Conservation (phyloP, 2,329 filamentous ascomycete genomes). For the Rachicladosporium sp. region DNA sequence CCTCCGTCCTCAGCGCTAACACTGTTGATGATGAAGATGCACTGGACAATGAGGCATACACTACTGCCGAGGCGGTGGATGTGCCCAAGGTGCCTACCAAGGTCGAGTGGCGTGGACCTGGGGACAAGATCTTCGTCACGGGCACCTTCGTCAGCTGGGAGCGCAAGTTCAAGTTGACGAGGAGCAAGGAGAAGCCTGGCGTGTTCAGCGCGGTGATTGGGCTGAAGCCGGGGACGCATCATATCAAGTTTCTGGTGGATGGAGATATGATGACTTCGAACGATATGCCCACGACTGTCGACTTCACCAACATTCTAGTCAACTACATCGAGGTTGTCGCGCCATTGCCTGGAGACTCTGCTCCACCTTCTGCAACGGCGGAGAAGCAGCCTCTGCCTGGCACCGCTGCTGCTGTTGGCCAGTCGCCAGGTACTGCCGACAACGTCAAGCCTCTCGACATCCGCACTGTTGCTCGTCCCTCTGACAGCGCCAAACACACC, state of each 20-base stretch:
- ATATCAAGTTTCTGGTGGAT: constrained; percentile 92
- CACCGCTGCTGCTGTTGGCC: constrained; percentile 5
- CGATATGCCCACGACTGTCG: constrained; percentile 82
- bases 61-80: constrained; percentile 42
- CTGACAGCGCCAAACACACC: constrained; percentile 6
- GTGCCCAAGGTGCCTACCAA: constrained; percentile 69
- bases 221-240: constrained; percentile 85
- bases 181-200: constrained; percentile 43
- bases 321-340: constrained; percentile 82
- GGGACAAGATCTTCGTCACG: constrained; percentile 89
- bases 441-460: constrained; percentile 45
- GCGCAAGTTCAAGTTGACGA: constrained; percentile 77
- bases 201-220: constrained; percentile 62
- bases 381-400: constrained; percentile 17
- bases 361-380: background rate
- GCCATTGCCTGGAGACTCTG: constrained; percentile 9
- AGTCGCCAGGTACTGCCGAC: constrained; percentile 9
- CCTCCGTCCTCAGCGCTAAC: constrained; percentile 42
- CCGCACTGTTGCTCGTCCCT: constrained; percentile 7
- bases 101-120: constrained; percentile 68
- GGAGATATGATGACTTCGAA: constrained; percentile 83
- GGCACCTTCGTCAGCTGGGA: constrained; percentile 98
- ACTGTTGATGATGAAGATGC: constrained; percentile 64
- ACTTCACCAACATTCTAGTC: constrained; percentile 94
- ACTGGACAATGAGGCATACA: constrained; percentile 53